Evolutionary conservation across 352 stramenopile species (phyloP).

Genomic region (Thraustochytrium sp.): DNA sequence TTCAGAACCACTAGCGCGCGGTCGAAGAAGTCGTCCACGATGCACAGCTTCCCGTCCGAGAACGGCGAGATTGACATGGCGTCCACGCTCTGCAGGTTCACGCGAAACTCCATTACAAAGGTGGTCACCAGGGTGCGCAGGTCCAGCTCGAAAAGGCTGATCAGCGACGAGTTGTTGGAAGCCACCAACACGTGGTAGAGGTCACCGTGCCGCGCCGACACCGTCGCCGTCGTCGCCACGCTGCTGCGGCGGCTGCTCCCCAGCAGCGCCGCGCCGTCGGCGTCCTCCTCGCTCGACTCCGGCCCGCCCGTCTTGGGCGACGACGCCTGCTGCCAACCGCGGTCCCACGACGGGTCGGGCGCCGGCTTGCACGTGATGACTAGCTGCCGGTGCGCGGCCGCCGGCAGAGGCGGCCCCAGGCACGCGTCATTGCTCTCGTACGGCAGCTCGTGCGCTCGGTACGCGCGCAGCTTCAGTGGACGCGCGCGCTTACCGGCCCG

Average conservation of each 20-base stretch:
- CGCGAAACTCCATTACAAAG: neutral
- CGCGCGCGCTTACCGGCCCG: neutral
- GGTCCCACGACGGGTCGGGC: neutral
- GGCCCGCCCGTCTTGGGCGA: neutral
- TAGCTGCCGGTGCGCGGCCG: neutral
- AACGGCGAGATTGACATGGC: conserved; percentile 22
- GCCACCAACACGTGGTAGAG: neutral
- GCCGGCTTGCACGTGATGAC: conserved; percentile 21
- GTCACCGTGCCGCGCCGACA: neutral
- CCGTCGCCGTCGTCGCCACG: too few species aligned
- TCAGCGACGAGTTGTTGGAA: neutral
- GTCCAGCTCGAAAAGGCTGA: conserved; percentile 26
- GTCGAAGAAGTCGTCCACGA: conserved; percentile 7
- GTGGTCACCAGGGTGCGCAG: neutral
- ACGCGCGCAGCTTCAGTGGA: neutral
- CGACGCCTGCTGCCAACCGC: neutral
- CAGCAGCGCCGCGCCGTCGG: too few species aligned
- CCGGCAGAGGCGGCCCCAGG: too few species aligned
- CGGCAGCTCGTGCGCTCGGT: neutral
- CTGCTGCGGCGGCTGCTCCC: too few species aligned
- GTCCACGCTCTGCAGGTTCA: conserved; percentile 17
- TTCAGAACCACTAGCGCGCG: neutral
- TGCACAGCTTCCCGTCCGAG: neutral
- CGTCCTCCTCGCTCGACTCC: too few species aligned
- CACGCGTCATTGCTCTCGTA: too few species aligned